Evolutionary conservation across 1,284 basidiomycete genomes (phyloP).

Genomic region (Pseudozyma tsukubaensis): DNA sequence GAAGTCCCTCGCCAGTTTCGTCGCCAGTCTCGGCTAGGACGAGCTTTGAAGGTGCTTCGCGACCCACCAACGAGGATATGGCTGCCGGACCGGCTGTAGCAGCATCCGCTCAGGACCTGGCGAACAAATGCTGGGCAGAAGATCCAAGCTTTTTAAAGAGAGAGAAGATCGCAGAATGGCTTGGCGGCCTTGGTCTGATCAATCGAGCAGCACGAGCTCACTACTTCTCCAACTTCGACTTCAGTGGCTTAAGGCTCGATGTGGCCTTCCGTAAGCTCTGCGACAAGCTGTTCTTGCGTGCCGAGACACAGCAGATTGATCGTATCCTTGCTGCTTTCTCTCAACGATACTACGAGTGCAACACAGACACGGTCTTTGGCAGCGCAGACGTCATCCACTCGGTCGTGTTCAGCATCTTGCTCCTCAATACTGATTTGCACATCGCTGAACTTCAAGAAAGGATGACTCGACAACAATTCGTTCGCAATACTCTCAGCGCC

Average conservation of each 20-base stretch:
- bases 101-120: conserved; percentile 72
- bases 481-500: conserved; percentile 87
- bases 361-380: conserved; percentile 82
- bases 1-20: conserved; percentile 23
- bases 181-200: conserved; percentile 83
- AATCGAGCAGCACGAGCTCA: conserved; percentile 80
- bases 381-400: conserved; percentile 89
- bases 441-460: conserved; percentile 87
- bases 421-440: conserved; percentile 97
- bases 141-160: conserved; percentile 84
- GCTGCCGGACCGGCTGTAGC: conserved; percentile 5
- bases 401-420: conserved; percentile 88
- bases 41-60: conserved; percentile 29
- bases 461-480: conserved; percentile 94
- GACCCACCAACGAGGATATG: conserved; percentile 6
- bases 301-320: conserved; percentile 97
- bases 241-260: conserved; percentile 82
- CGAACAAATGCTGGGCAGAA: conserved; percentile 84
- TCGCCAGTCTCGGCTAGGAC: conserved; percentile 26
- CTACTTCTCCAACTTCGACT: conserved; percentile 92
- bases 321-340: conserved; percentile 93
- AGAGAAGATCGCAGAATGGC: conserved; percentile 95
- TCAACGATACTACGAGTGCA: conserved; percentile 88
- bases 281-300: conserved; percentile 89
- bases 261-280: conserved; percentile 90